A percentile compares a stretch with the other conserved stretches of the same genome.
Conservation (phyloP, 805 yeast genomes). For the Saccharomyces cerevisiae region DNA sequence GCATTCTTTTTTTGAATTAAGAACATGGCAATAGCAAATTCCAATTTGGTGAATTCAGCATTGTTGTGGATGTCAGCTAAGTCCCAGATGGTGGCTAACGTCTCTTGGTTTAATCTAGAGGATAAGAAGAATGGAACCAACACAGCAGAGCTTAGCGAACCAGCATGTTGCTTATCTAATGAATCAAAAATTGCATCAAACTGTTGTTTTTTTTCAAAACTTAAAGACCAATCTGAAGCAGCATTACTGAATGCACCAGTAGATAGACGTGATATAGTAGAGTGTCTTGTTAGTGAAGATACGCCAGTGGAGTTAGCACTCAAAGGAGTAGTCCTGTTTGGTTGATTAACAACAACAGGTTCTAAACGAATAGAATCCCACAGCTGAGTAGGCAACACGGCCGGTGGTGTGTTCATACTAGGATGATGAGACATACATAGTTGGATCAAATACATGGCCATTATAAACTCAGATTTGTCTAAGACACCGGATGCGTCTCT, state of each 20-base stretch:
- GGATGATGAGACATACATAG: constrained; percentile 53
- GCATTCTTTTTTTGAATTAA: constrained; percentile 76
- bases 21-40: constrained; percentile 90
- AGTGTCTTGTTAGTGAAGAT: constrained; percentile 29
- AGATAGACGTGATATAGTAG: constrained; percentile 27
- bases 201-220: constrained; percentile 62
- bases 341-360: constrained; percentile 8
- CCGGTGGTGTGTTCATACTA: constrained; percentile 50
- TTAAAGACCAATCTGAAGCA: constrained; percentile 55
- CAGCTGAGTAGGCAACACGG: constrained; percentile 35
- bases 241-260: constrained; percentile 31
- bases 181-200: constrained; percentile 73
- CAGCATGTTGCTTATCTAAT: constrained; percentile 57
- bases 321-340: constrained; percentile 13
- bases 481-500: constrained; percentile 64
- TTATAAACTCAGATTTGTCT: constrained; percentile 64
- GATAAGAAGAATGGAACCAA: constrained; percentile 86
- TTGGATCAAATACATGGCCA: constrained; percentile 94
- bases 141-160: constrained; percentile 63
- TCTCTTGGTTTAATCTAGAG: constrained; percentile 77
- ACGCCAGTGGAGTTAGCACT: constrained; percentile 19
- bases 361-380: constrained; percentile 32
- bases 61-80: constrained; percentile 81
- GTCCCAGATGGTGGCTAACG: constrained; percentile 89
- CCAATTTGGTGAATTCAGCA: constrained; percentile 71